Evolutionary conservation across 2,329 filamentous ascomycete species (phyloP).

Genomic region (Didymella exigua): DNA sequence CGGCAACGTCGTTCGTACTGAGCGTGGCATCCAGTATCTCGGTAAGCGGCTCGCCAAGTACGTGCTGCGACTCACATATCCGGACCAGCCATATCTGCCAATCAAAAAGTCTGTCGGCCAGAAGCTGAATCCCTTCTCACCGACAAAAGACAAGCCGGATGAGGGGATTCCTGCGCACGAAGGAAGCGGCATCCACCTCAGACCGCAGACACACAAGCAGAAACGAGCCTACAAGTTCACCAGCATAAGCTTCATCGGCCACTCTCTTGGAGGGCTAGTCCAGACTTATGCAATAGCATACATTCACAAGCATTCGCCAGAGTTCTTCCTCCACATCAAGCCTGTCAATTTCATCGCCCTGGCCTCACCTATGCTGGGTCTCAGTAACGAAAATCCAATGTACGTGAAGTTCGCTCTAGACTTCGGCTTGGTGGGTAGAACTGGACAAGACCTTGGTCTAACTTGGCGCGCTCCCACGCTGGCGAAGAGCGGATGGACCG

Average conservation of each 20-base stretch:
- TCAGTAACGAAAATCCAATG: constrained; percentile 96
- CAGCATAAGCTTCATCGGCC: constrained; percentile 92
- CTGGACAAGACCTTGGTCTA: constrained; percentile 90
- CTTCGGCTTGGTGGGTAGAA: constrained; percentile 93
- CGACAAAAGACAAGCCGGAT: constrained; percentile 49
- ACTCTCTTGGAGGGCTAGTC: constrained; percentile 86
- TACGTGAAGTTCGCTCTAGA: constrained; percentile 98
- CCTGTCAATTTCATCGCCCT: constrained; percentile 90
- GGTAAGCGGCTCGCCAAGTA: constrained; percentile 94
- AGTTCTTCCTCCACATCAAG: constrained; percentile 84
- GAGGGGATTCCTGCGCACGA: constrained; percentile 61
- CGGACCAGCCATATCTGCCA: constrained; percentile 87
- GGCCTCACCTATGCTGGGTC: constrained; percentile 83
- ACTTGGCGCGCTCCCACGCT: constrained; percentile 92
- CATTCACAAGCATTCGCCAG: constrained; percentile 91
- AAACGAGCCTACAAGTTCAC: constrained; percentile 78
- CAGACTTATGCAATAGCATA: constrained; percentile 96
- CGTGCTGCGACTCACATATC: constrained; percentile 86
- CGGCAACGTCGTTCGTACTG: constrained; percentile 88
- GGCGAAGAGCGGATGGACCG: constrained; percentile 84
- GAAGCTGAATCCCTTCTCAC: constrained; percentile 56
- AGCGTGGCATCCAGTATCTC: constrained; percentile 94
- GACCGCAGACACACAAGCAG: constrained; percentile 51
- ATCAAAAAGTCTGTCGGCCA: constrained; percentile 60
- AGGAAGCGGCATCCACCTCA: constrained; percentile 64